Evolutionary conservation across 257 asterid genomes (phyloP), one percentile per base, ranked within the genome.

Genomic region (Nicotiana undulata): DNA sequence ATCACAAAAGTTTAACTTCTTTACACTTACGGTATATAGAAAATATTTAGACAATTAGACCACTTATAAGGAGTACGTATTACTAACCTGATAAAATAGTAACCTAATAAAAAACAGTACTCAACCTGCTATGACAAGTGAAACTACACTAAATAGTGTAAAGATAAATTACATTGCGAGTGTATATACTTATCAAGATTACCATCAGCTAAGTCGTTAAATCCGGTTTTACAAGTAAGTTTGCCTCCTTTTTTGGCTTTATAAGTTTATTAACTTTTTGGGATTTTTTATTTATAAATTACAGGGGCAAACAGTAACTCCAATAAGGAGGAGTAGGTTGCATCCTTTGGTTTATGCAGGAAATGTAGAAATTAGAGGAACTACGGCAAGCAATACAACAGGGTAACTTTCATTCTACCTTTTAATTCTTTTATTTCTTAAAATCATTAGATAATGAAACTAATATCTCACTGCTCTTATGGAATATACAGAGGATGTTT

Each of bases 231-330:
- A 55, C 61, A 7, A 64, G 3, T 37, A 18, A 10, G 29, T 24
- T 26, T 32, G 11, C 5, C 18, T 34, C 55, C 18, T 31, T 16
- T 40, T 40, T n/a, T 46, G 60, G 68, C 10, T 59, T 4, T 55
- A 15, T 11, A 22, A 80, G 53, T 17, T 55, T 4, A 6, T 11
- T 46, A 37, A 15, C 12, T 11, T 26, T 9, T 20, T 32, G 60
- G 9, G 3, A 34, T 9, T 32, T 20, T 26, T 63, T 18, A 1
- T 37, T 74, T 28, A 29, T 53, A 22, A 12, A 49, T 18, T 37
- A 82, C 65, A 88, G 91, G 93, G 93, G 24, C 89, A 85, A 81
- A 82, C 91, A 51, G 22, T 84, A 8, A 86, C 91, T 28, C 93
- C 86, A 0, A 82, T 83, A 20, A 24, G 34, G 44, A n/a, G 65